Evolutionary conservation across 2,329 filamentous ascomycete genomes (phyloP).

Genomic region (Bipolaris gigantea): DNA sequence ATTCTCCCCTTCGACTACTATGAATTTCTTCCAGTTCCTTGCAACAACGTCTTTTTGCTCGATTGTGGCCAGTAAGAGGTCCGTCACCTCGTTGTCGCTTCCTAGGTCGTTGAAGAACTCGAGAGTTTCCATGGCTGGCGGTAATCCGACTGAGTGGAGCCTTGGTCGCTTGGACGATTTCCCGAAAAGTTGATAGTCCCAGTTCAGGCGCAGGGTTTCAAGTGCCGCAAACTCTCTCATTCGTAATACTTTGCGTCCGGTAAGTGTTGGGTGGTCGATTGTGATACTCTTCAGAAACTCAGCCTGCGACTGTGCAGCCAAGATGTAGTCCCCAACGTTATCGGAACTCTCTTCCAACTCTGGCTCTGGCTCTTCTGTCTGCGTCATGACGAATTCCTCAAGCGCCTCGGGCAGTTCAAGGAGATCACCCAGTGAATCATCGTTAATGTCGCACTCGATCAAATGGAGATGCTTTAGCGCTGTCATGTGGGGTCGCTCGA

Average conservation of each 20-base stretch:
- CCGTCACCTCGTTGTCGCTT: slow-evolving; percentile 35
- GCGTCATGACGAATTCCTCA: slow-evolving; percentile 40
- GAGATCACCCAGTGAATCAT: slow-evolving; percentile 35
- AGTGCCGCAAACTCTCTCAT: slow-evolving; percentile 34
- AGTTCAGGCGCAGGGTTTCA: slow-evolving; percentile 32
- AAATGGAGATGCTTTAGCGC: slow-evolving; percentile 32
- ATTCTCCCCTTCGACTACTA: slow-evolving; percentile 32
- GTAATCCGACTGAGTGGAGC: slow-evolving; percentile 36
- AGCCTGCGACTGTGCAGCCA: slow-evolving; percentile 33
- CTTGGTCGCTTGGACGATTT: slow-evolving; percentile 38
- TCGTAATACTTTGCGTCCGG: slow-evolving; percentile 33
- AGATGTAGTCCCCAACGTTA: slow-evolving; percentile 37
- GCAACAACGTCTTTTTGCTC: slow-evolving; percentile 34
- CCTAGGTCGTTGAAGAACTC: slow-evolving; percentile 40
- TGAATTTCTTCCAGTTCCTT: slow-evolving; percentile 26
- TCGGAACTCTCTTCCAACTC: slow-evolving; percentile 39
- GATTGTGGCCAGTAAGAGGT: slow-evolving; percentile 31
- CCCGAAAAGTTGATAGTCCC: slow-evolving; percentile 40
- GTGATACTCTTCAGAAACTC: slow-evolving; percentile 35
- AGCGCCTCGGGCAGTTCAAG: slow-evolving; percentile 37
- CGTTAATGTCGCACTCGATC: slow-evolving; percentile 41
- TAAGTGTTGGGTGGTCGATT: slow-evolving; percentile 33
- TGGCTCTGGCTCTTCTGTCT: slow-evolving; percentile 34
- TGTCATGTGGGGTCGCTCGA: slow-evolving; percentile 36
- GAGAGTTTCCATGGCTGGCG: slow-evolving; percentile 31